Evolutionary conservation across 2,329 filamentous ascomycete species (phyloP).

Genomic region (Ascochyta fabae): DNA sequence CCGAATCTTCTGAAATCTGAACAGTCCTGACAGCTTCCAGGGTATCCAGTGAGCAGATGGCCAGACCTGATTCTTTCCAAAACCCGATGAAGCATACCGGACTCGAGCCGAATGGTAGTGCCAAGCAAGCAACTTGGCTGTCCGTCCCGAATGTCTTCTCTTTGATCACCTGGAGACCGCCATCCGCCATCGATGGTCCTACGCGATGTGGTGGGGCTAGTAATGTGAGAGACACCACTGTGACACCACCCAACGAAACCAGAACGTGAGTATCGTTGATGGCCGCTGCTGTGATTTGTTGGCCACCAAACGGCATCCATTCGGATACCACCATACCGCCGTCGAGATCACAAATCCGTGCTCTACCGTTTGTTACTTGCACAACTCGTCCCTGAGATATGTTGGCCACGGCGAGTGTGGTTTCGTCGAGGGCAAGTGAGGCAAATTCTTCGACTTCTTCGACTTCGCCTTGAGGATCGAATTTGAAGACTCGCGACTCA

Average conservation of each 20-base stretch:
- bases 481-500: conserved; percentile 83
- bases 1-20: conserved; percentile 66
- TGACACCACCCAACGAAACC: conserved; percentile 77
- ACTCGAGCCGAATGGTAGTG: conserved; percentile 69
- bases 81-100: conserved; percentile 82
- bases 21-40: conserved; percentile 70
- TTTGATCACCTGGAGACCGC: conserved; percentile 63
- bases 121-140: conserved; percentile 85
- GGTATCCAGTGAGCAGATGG: conserved; percentile 72
- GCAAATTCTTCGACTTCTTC: conserved; percentile 83
- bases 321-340: conserved; percentile 59
- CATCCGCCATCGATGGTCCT: conserved; percentile 27
- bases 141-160: conserved; percentile 67
- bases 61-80: conserved; percentile 82
- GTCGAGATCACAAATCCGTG: conserved; percentile 68
- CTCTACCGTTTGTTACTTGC: conserved; percentile 74
- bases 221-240: conserved; percentile 72
- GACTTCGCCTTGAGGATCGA: conserved; percentile 75
- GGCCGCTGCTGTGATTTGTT: conserved; percentile 77
- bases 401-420: conserved; percentile 75
- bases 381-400: conserved; percentile 69
- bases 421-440: conserved; percentile 71
- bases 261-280: conserved; percentile 73
- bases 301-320: conserved; percentile 61
- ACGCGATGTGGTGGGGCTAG: conserved; percentile 1